phyloP scores from a whole-genome alignment of 2,329 filamentous ascomycete species.

The Beauveria asiatica region DNA sequence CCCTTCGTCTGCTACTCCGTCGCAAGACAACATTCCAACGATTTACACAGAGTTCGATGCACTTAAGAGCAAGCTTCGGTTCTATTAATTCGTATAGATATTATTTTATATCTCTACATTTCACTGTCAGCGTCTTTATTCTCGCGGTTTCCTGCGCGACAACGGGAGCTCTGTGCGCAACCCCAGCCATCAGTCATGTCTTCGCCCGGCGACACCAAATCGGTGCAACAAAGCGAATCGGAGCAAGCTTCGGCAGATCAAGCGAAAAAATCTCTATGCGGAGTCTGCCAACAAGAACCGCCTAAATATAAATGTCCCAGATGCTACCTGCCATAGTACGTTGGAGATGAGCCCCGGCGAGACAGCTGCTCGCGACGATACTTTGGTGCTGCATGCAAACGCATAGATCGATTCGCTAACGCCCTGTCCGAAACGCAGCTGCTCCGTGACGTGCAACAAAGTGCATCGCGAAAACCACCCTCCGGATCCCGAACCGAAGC shows the following conservation, averaged over 20 bases:
- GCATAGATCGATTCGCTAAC: conserved; percentile 4
- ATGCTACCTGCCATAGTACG: conserved; percentile 51
- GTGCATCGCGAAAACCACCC: conserved; percentile 43
- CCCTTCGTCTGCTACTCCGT: too few species aligned
- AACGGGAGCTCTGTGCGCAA: not conserved
- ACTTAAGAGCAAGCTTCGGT: too few species aligned
- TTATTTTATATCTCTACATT: not conserved
- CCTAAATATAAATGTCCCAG: conserved; percentile 57
- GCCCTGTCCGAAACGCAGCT: conserved; percentile 32
- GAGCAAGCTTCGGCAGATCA: not conserved
- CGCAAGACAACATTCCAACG: not conserved
- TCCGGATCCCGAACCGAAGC: conserved; percentile 25
- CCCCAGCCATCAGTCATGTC: not conserved
- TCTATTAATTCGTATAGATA: too few species aligned
- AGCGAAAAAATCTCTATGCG: conserved; percentile 28
- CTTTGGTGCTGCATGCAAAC: too few species aligned
- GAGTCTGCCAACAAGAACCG: conserved; percentile 41
- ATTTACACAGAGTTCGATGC: too few species aligned
- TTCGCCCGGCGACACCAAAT: not conserved
- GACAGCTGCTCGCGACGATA: too few species aligned
- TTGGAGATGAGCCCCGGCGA: conserved; percentile 1
- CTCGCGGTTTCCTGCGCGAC: not conserved
- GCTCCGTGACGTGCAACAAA: conserved; percentile 50
- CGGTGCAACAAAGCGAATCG: not conserved
- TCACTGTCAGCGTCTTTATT: not conserved